Evolutionary conservation across 75 land plant genomes (phyloP).

Genomic region (Gnetum montanum): DNA sequence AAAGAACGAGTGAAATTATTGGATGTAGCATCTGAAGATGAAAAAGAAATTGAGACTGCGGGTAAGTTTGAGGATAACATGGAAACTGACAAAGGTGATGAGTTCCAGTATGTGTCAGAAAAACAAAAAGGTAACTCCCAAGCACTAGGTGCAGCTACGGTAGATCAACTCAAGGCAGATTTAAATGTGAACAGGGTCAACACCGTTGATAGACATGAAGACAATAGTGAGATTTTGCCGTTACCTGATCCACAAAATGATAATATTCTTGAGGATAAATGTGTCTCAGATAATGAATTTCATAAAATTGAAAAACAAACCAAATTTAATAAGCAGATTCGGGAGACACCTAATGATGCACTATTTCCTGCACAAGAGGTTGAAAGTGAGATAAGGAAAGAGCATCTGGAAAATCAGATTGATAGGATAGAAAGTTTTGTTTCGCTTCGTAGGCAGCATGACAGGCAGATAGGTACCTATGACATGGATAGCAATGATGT

Average conservation of each 20-base stretch:
- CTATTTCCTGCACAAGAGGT: neutral
- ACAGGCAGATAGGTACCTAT: neutral
- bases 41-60: conserved; percentile 8
- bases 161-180: conserved; percentile 54
- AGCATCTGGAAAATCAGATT: conserved; percentile 1
- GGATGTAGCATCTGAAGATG: conserved; percentile 22
- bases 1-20: conserved; percentile 69
- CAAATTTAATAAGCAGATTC: neutral
- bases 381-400: conserved; percentile 1
- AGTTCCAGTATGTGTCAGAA: conserved; percentile 64
- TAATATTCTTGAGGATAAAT: conserved; percentile 1
- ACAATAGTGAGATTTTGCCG: conserved; percentile 13
- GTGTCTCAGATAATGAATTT: neutral
- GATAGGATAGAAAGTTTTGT: conserved; percentile 15
- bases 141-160: conserved; percentile 81
- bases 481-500: conserved; percentile 12
- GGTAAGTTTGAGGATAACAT: conserved; percentile 17
- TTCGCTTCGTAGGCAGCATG: conserved; percentile 17
- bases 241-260: neutral
- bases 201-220: conserved; percentile 4
- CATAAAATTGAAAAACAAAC: neutral
- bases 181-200: conserved; percentile 9
- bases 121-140: conserved; percentile 59
- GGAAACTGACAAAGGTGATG: conserved; percentile 44
- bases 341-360: neutral